Percentiles rank a stretch among this genome's conserved stretches.
Evolutionary conservation across 345 rosid genomes (phyloP).

Genomic region (Raphanus raphanistrum): DNA sequence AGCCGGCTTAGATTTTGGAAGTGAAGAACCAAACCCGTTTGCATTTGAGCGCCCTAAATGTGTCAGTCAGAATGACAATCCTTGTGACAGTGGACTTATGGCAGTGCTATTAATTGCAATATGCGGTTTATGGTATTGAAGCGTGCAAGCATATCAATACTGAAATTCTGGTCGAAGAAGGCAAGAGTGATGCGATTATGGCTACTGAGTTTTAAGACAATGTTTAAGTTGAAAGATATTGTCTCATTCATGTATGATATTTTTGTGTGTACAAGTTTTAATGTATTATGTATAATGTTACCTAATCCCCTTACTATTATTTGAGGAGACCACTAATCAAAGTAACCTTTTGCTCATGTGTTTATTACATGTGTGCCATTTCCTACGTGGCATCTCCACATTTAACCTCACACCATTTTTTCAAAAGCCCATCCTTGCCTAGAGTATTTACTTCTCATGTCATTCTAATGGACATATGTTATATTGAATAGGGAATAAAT

Average conservation of each 20-base stretch:
- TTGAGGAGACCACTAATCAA: too few relatives aligned
- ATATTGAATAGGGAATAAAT: too few relatives aligned
- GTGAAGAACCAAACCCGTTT: background rate
- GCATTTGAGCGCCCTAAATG: background rate
- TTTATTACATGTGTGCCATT: too few relatives aligned
- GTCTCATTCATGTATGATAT: background rate
- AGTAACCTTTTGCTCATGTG: too few relatives aligned
- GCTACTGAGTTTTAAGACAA: background rate
- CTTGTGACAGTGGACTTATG: background rate
- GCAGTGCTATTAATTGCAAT: background rate
- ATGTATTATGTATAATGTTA: too few relatives aligned
- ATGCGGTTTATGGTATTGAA: background rate
- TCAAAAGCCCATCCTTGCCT: too few relatives aligned
- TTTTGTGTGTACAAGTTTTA: too few relatives aligned
- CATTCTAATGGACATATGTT: too few relatives aligned
- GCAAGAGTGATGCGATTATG: background rate
- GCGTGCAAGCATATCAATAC: background rate
- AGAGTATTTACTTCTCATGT: too few relatives aligned
- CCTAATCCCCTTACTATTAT: too few relatives aligned
- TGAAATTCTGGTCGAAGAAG: background rate
- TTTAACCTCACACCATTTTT: too few relatives aligned
- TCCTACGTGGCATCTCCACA: too few relatives aligned
- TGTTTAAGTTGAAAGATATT: background rate
- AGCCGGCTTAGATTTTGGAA: background rate
- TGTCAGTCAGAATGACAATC: background rate